Conservation (phyloP, 2,329 filamentous ascomycete species). For the Lasiodiplodia hormozganensis region DNA sequence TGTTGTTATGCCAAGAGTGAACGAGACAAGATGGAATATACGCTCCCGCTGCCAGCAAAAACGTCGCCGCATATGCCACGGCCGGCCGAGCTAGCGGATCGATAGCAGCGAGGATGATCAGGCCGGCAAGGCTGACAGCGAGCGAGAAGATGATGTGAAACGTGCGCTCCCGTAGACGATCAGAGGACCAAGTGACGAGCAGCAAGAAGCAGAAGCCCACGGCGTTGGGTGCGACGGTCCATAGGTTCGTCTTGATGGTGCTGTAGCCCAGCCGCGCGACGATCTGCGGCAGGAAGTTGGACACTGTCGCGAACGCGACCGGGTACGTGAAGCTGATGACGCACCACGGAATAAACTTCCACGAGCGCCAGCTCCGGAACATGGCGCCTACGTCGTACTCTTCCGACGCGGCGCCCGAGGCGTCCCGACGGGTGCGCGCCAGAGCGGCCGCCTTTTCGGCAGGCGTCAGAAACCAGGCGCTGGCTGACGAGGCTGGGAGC, state of each 20-base stretch:
- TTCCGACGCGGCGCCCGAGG: constrained; percentile 47
- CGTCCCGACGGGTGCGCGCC: constrained; percentile 55
- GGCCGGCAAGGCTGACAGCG: constrained; percentile 9
- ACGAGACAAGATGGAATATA: constrained; percentile 20
- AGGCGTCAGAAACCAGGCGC: constrained; percentile 49
- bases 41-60: constrained; percentile 22
- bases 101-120: constrained; percentile 12
- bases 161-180: constrained; percentile 27
- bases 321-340: constrained; percentile 58
- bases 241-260: constrained; percentile 29
- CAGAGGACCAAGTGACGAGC: constrained; percentile 9
- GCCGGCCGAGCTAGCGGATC: not conserved
- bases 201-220: constrained; percentile 23
- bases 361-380: constrained; percentile 52
- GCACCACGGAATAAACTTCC: constrained; percentile 54
- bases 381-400: constrained; percentile 50
- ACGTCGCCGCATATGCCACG: constrained; percentile 15
- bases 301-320: constrained; percentile 54
- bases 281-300: constrained; percentile 56
- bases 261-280: constrained; percentile 20
- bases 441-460: constrained; percentile 50
- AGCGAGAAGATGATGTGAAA: constrained; percentile 25
- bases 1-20: constrained; percentile 29
- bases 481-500: constrained; percentile 42
- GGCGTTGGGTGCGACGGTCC: constrained; percentile 27